Conservation (phyloP, 2,329 filamentous ascomycete species). For the Aspergillus fischeri region DNA sequence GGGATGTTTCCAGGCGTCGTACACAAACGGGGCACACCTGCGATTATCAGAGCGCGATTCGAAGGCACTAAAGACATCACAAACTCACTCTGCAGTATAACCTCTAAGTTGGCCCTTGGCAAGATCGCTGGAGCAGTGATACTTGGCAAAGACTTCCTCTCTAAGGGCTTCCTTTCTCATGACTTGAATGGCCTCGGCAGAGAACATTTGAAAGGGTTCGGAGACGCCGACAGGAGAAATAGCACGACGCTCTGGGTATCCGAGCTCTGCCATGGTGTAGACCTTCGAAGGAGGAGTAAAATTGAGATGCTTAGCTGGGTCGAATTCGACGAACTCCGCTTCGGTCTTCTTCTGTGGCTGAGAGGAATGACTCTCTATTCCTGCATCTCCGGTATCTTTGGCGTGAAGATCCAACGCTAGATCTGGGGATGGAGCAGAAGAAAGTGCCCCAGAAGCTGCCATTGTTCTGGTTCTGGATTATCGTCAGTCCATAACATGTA, state of each 20-base stretch:
- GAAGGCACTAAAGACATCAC: neutral
- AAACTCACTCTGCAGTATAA: constrained; percentile 53
- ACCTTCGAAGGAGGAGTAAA: constrained; percentile 50
- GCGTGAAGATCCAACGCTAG: constrained; percentile 11
- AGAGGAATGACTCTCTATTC: constrained; percentile 26
- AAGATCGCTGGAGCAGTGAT: constrained; percentile 57
- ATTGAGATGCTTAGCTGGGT: constrained; percentile 53
- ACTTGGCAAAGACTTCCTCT: constrained; percentile 54
- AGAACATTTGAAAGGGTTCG: constrained; percentile 62
- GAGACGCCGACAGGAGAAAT: constrained; percentile 62
- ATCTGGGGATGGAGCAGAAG: constrained; percentile 23
- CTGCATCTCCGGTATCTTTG: constrained; percentile 11
- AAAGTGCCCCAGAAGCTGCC: constrained; percentile 16
- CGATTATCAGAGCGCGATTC: neutral
- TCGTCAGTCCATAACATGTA: neutral
- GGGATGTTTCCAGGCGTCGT: constrained; percentile 57
- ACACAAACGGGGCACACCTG: constrained; percentile 61
- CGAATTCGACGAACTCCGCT: constrained; percentile 40
- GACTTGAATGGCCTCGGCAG: constrained; percentile 55
- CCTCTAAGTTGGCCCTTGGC: constrained; percentile 53
- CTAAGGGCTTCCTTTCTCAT: constrained; percentile 62
- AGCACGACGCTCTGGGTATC: constrained; percentile 51
- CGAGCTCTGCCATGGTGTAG: constrained; percentile 60
- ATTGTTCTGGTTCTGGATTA: constrained; percentile 13
- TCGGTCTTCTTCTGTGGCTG: constrained; percentile 23